A percentile compares a stretch with the other conserved stretches of the same genome.
phyloP scores from a whole-genome alignment of 345 rosid genomes.

The Cardamine resedifolia region DNA sequence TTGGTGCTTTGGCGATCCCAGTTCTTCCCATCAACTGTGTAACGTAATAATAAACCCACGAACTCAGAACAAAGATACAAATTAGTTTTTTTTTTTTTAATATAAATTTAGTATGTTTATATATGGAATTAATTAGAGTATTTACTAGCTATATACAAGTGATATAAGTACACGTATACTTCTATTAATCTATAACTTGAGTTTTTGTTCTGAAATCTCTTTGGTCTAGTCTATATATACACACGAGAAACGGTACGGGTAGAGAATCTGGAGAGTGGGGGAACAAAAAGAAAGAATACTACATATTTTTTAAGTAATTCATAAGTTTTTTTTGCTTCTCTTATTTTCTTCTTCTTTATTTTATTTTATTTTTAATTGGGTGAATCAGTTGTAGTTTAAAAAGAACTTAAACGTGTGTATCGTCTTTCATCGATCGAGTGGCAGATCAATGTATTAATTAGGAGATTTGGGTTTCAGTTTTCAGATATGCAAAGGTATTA shows the following conservation, averaged over 20 bases:
- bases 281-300: not conserved
- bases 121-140: not conserved
- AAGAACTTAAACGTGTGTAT: not conserved
- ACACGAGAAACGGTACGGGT: slow-evolving; percentile 17
- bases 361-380: not conserved
- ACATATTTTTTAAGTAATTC: not conserved
- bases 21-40: slow-evolving; percentile 33
- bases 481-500: slow-evolving; percentile 14
- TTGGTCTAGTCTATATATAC: slow-evolving; percentile 28
- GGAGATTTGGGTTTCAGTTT: slow-evolving; percentile 4
- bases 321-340: not conserved
- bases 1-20: slow-evolving; percentile 35
- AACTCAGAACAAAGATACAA: not conserved
- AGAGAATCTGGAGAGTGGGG: slow-evolving; percentile 28
- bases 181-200: slow-evolving; percentile 10
- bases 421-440: not conserved
- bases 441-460: not conserved
- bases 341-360: too few relatives aligned
- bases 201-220: slow-evolving; percentile 22
- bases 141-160: not conserved
- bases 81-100: not conserved
- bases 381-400: not conserved
- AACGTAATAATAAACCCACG: not conserved
- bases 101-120: not conserved
- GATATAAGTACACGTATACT: slow-evolving; percentile 4